Base-by-base conservation (phyloP, 345 rosid genomes). In the Aquilaria yunnanensis region DNA sequence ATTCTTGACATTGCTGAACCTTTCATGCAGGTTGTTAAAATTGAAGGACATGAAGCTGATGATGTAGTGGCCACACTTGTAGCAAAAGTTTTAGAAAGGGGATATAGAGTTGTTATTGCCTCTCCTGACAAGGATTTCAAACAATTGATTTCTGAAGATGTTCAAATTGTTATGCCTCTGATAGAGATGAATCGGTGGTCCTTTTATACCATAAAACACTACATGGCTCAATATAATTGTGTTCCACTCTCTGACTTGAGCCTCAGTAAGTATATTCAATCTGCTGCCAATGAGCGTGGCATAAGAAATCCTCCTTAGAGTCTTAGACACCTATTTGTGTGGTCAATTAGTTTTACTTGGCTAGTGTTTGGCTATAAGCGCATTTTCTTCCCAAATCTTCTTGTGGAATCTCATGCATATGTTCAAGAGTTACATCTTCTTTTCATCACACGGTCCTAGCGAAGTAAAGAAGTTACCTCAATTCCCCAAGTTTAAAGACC, bases 71-170 rank as follows among this genome's bases (percentile, higher is more conserved):
- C 96, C 34, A 90, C 97, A 10, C 80, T 93, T 10, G 77, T 71
- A 30, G 83, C 64, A 60, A 97, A 90, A 77, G 98, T 79, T 60
- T 67, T 87, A 53, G 74, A 72, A 70, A 81, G 74, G 77, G 90
- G 96, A 53, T 73, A 81, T 62, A 71, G 67, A 0, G 94, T 75
- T 14, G 96, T 88, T 66, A 71, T 90, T 77, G 97, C 97, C 66
- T 93, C 98, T 54, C 98, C 96, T 3, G 98, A 93, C 70, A 93
- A 93, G 81, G 97, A 90, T 76, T 93, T 93, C 65, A 93, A 90
- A 86, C 98, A 93, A 78, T 72, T 93, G 75, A 79, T 93, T 52
- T 90, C 94, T 67, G 94, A 86, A 62, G 83, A 93, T 74, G 92
- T 93, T 71, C 98, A 90, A 56, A 78, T 93, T 64, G 97, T 88